Evolutionary conservation across 2,329 filamentous ascomycete genomes (phyloP), one percentile per base, ranked within the genome.

Genomic region (Macrophomina tecta): DNA sequence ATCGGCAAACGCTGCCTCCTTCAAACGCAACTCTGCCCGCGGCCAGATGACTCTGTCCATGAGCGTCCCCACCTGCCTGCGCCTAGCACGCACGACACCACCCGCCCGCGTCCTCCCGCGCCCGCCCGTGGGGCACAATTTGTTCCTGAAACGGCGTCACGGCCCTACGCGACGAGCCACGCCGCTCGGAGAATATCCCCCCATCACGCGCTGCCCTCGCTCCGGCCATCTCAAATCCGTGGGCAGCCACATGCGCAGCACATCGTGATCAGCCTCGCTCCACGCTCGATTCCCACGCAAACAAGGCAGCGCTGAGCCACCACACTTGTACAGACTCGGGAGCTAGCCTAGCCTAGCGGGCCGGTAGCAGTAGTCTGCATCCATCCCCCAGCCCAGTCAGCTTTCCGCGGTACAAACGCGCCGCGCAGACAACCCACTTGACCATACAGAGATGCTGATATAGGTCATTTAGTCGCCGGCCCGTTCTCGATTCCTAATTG

Each of bases 401-500:
- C 42, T 49, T 62, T 40, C 58, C 42, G 45, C 58, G 23, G 58
- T n/a, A 62, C 58, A 62, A 62, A 49, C 42, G 45, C 45, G 32
- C 42, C 28, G 30, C 42, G 42, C 58, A 62, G 32, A 49, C 58
- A 40, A 62, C n/a, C 58, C 58, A 38, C 42, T 16, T 16, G 58
- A 7, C 58, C 58, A 62, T 62, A 62, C 58, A n/a, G 34, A 45
- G 34, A 45, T 32, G 58, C 45, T 62, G 58, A 62, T 62, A 62
- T 62, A 62, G 58, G 58, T 62, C 58, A 48, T 61, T 42, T 42
- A 61, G 56, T 61, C 56, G 56, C 16, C 7, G 40, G n/a, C 30
- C 9, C 40, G 9, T 45, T 62, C 18, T 62, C 32, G 58, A 62
- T 62, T 62, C 58, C 58, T 48, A 62, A 62, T 62, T 62, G 58